Percentiles rank a stretch among this genome's conserved stretches.
Evolutionary conservation across 2,329 filamentous ascomycete species (phyloP).

Genomic region (Truncatella angustata): DNA sequence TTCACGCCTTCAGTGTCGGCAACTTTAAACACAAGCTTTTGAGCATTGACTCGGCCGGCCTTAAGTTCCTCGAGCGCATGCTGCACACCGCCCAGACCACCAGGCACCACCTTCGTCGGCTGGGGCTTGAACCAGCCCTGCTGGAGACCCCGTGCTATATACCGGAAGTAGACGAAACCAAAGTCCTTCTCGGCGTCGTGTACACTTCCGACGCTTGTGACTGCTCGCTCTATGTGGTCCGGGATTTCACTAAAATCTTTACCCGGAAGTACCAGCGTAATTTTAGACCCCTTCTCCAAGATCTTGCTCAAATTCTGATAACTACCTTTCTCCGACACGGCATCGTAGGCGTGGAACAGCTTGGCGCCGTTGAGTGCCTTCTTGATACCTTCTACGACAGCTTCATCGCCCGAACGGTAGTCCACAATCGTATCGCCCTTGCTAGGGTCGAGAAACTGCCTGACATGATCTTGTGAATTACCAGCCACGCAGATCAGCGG

Average conservation of each 20-base stretch:
- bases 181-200: slow-evolving; percentile 24
- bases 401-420: slow-evolving; percentile 56
- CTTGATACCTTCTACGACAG: slow-evolving; percentile 43
- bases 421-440: slow-evolving; percentile 60
- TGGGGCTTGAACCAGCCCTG: slow-evolving; percentile 41
- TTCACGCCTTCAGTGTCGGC: slow-evolving; percentile 20
- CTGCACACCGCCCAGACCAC: slow-evolving; percentile 33
- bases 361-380: slow-evolving; percentile 38
- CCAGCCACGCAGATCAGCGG: slow-evolving; percentile 62
- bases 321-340: slow-evolving; percentile 52
- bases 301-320: slow-evolving; percentile 42
- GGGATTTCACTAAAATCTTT: slow-evolving; percentile 29
- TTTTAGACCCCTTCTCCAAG: slow-evolving; percentile 34
- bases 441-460: slow-evolving; percentile 46
- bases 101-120: slow-evolving; percentile 31
- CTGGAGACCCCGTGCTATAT: slow-evolving; percentile 30
- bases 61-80: slow-evolving; percentile 31
- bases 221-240: slow-evolving; percentile 14
- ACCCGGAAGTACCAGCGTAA: slow-evolving; percentile 36
- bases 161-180: slow-evolving; percentile 33
- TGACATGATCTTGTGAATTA: slow-evolving; percentile 46
- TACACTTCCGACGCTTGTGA: slow-evolving; percentile 20
- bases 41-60: slow-evolving; percentile 37
- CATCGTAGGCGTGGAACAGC: slow-evolving; percentile 54
- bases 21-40: slow-evolving; percentile 42